Base-by-base conservation (phyloP, 192 early-diverging fungal genomes). In the Lobosporangium transversale region DNA sequence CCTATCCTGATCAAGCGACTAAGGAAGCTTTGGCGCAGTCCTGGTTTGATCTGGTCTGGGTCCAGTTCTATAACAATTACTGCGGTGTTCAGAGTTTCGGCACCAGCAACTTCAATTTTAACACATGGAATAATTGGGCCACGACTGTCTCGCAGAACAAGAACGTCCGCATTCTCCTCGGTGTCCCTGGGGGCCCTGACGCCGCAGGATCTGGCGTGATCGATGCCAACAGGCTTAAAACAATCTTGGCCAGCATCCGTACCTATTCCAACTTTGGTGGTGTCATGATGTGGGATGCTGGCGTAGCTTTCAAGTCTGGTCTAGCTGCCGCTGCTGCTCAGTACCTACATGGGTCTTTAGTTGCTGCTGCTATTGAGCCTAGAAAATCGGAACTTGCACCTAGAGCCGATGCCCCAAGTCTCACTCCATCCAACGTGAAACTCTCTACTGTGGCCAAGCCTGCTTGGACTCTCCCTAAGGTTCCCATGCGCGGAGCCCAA, bases 41-140 rank as follows among this genome's bases (percentile, higher is more conserved):
- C 0, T 87, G 84, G 83, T 86, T 91, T 52, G 88, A 91, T 70
- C 71, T 88, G 65, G 88, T 89, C 27, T 85, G 82, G 79, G 80
- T 89, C 17, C 88, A 91, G 48, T 89, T 89, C 66, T 91, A 89
- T 75, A 90, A 90, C 70, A 90, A 90, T 78, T 85, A 79, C 29
- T 90, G 89, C 58, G 83, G 85, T 14, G 79, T 86, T 18, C 68
- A 81, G 40, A 79, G 68, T n/a, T 88, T 63, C 24, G 62, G 62
- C 8, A 51, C 45, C 9, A 29, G 80, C 54, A 66, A 70, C 26
- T 85, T 86, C 80, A 89, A 86, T 70, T 88, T 85, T 64, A 81
- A 83, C 12, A 66, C 78, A 15, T 89, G 88, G 88, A 85, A 89
- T 65, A 68, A 69, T 29, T 89, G 88, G 88, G 86, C 88, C 33